Evolutionary conservation across 2,329 filamentous ascomycete genomes (phyloP).

Genomic region (Nothophoma quercina): DNA sequence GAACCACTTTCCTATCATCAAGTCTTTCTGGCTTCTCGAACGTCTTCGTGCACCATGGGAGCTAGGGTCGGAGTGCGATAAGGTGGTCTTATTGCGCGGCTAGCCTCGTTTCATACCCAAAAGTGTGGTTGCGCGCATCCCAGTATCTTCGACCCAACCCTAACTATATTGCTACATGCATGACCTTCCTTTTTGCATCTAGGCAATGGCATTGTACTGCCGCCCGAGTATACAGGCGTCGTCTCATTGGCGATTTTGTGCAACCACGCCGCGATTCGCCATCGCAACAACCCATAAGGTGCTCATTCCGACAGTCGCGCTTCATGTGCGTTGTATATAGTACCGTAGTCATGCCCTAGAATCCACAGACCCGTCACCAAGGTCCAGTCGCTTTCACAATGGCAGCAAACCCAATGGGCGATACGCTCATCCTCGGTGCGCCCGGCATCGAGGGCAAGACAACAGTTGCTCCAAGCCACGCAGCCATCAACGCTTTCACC

Average conservation of each 20-base stretch:
- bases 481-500: conserved; percentile 20
- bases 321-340: conserved; percentile 2
- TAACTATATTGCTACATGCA: background rate
- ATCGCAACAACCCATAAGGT: conserved; percentile 4
- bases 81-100: background rate
- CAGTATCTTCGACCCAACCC: background rate
- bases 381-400: conserved; percentile 1
- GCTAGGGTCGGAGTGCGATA: background rate
- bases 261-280: conserved; percentile 5
- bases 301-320: background rate
- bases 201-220: conserved; percentile 5
- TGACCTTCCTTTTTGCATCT: conserved; percentile 20
- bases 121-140: background rate
- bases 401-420: conserved; percentile 22
- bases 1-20: conserved; percentile 1
- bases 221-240: background rate
- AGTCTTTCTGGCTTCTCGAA: conserved; percentile 2
- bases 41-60: background rate
- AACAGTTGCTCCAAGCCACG: conserved; percentile 15
- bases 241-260: conserved; percentile 8
- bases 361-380: background rate
- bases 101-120: background rate
- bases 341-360: background rate
- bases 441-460: conserved; percentile 22
- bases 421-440: conserved; percentile 17